Percentiles rank a stretch among this genome's conserved stretches.
These are phyloP conservation scores for Malus hybrid DNA, from an alignment of 331 rosid species.

Conservation along the genomic window DNA sequence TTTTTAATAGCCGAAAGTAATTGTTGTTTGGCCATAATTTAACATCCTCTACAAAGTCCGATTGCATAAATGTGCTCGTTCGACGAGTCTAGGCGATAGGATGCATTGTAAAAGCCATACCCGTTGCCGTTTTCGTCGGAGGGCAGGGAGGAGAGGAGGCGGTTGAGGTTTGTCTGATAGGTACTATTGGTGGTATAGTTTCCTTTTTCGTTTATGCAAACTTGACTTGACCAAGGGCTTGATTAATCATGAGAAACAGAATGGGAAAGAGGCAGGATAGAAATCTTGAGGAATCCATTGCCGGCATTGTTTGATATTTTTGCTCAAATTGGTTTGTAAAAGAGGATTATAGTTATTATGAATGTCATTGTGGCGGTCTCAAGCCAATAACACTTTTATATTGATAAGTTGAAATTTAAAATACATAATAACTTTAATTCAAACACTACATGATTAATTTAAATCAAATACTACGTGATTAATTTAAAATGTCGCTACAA, in stretches of 20 bases:
- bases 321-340: too few species aligned
- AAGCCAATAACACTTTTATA: too few species aligned
- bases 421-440: too few species aligned
- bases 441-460: too few species aligned
- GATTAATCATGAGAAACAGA: not conserved
- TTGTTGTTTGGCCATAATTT: too few species aligned
- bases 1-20: too few species aligned
- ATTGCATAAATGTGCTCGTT: constrained; percentile 23
- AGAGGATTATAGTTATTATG: too few species aligned
- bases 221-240: constrained; percentile 8
- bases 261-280: not conserved
- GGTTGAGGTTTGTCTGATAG: constrained; percentile 21
- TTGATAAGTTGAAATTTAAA: too few species aligned
- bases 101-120: constrained; percentile 30
- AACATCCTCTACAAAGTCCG: constrained; percentile 37
- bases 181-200: constrained; percentile 16
- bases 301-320: too few species aligned
- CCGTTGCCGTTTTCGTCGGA: constrained; percentile 18
- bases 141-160: constrained; percentile 19
- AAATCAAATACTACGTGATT: too few species aligned
- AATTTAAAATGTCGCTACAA: too few species aligned
- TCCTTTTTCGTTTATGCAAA: constrained; percentile 8
- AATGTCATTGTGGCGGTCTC: too few species aligned
- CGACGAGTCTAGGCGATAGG: constrained; percentile 13
- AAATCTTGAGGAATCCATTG: not conserved